Evolutionary conservation across 2,329 filamentous ascomycete species (phyloP), one percentile per base, ranked within the genome.

Genomic region (Lecanicillium sp.): DNA sequence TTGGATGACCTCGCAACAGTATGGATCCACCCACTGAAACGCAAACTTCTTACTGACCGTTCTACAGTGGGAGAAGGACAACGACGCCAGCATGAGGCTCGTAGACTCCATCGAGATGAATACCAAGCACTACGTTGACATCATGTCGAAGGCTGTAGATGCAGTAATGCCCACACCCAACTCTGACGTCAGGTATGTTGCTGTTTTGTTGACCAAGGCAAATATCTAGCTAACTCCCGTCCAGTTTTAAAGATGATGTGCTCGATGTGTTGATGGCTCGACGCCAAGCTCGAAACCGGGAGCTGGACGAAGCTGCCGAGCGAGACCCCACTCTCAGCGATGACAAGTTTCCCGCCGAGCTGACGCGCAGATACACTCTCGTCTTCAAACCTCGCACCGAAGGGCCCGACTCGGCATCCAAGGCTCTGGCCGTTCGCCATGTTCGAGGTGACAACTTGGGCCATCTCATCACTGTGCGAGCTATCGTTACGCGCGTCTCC

Each of bases 221-320:
- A 14, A 28, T n/a, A 42, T 49, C 18, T n/a, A n/a, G 51, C 31
- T 13, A 41, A 31, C 28, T 27, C 18, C 15, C 14, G 33, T 49
- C 10, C n/a, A 87, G 83, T 49, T 97, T 95, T 73, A 97, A 97
- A 61, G 89, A 96, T 55, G 92, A 98, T 62, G 89, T 97, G 9
- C 74, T 98, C 31, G 92, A 98, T 62, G 87, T 98, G 20, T 83
- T 98, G 54, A 94, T 96, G 84, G 86, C 87, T 29, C 87, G 94
- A 57, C 82, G 92, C 51, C 81, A 86, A 51, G 83, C 81, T 52
- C 80, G 88, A 50, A 97, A 98, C 59, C 84, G 87, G 48, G 81
- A 82, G 31, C 72, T 94, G 45, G 65, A 72, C 15, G 72, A 79
- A 49, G 72, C 74, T n/a, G 76, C 79, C 17, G 82, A 86, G 49